Evolutionary conservation across 2,329 filamentous ascomycete species (phyloP), one percentile per base, ranked within the genome.

Genomic region (Ceratocystis cubensis): DNA sequence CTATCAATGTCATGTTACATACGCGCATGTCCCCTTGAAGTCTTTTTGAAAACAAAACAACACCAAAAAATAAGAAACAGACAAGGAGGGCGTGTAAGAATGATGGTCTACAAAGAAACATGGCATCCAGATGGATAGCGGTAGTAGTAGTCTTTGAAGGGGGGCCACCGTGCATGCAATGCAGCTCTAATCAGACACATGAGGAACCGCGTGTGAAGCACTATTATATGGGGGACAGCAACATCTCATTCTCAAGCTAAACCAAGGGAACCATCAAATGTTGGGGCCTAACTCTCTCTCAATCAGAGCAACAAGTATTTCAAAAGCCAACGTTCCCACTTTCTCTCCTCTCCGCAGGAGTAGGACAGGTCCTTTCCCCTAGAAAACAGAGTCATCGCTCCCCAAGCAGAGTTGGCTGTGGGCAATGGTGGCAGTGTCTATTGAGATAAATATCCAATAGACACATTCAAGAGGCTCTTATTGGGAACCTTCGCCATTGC

Each of bases 1-100:
- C 56, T 37, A 59, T 37, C 28, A 59, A 37, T 59, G 56, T 20
- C 56, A 59, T 59, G 56, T 59, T 59, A 59, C 56, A 59, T 59
- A 59, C 13, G 20, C 13, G 6, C 50, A 56, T 28, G 5, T 13
- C 13, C 37, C 37, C 37, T 41, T 41, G 10, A 41, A 41, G 37
- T 41, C 37, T 41, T 41, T 41, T 41, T 41, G 37, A 41, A 41
- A 41, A 41, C 37, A 41, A 41, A 41, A 41, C 37, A 17, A 59
- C 17, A 4, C 28, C 56, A n/a, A 22, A 33, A 33, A 33, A 20
- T n/a, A 50, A 41, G 37, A 41, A 41, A 20, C 22, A 5, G 48
- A 8, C 8, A 10, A 25, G 48, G 8, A 22, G 48, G 48, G 48
- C n/a, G 48, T 53, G 48, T 53, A 25, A 13, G 20, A 15, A 25